A percentile compares a stretch with the other conserved stretches of the same genome.
These are phyloP conservation scores for Aspergillus awamori DNA, from an alignment of 2,329 filamentous ascomycete genomes.

Conservation along the genomic window DNA sequence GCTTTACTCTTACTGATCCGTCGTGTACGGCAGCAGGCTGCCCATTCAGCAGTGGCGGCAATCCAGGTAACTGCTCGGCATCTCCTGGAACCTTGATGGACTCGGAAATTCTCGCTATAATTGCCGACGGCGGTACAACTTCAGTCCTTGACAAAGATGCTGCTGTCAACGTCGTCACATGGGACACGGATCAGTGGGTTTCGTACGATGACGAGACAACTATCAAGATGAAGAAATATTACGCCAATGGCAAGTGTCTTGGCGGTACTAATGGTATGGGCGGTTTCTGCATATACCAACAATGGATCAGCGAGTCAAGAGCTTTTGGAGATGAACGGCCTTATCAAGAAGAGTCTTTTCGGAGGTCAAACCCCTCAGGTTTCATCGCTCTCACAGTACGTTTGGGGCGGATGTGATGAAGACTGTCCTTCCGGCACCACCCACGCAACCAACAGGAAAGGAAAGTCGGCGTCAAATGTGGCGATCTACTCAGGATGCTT, in stretches of 20 bases:
- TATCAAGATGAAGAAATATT: constrained; percentile 17
- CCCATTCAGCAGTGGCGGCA: background rate
- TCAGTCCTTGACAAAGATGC: background rate
- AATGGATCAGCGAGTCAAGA: background rate
- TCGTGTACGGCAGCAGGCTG: background rate
- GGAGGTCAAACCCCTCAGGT: background rate
- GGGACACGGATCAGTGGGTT: constrained; percentile 14
- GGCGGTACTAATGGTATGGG: constrained; percentile 19
- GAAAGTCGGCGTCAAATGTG: background rate
- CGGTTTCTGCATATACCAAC: background rate
- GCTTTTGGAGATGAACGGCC: background rate
- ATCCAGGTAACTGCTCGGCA: background rate
- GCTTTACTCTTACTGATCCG: background rate
- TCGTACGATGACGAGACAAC: constrained; percentile 17
- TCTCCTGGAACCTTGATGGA: background rate
- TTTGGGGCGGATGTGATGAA: no score
- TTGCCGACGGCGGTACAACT: background rate
- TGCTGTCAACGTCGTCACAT: constrained; percentile 10
- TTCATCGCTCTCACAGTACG: background rate
- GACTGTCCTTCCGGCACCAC: background rate
- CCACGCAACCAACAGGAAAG: background rate
- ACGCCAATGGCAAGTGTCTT: constrained; percentile 16
- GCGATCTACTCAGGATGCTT: background rate
- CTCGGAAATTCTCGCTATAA: background rate
- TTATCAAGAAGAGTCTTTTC: background rate